Conservation (phyloP, 2,329 filamentous ascomycete genomes). For the Apiospora saccharicola region DNA sequence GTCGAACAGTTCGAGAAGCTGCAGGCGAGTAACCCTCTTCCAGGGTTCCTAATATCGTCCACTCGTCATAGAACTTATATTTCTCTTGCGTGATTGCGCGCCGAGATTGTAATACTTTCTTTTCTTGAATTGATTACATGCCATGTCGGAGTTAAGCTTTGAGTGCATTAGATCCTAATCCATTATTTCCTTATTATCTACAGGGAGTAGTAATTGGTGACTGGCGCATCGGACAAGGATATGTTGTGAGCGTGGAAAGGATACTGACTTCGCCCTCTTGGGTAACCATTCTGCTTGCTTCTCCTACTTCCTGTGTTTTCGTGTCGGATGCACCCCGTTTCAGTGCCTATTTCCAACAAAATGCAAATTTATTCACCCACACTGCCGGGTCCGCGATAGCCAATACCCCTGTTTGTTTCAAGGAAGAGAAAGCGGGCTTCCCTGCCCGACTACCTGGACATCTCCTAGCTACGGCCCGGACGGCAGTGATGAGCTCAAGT, state of each 20-base stretch:
- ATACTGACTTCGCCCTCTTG: not conserved
- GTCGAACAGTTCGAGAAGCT: not conserved
- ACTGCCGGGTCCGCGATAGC: not conserved
- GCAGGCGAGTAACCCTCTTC: no score
- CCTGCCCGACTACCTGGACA: not conserved
- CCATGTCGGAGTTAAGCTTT: not conserved
- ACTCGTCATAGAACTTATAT: not conserved
- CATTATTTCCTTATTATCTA: not conserved
- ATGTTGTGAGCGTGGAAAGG: not conserved
- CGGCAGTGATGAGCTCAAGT: not conserved
- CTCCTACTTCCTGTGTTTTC: not conserved
- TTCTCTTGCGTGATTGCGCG: not conserved
- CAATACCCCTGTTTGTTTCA: not conserved
- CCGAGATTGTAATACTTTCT: no score
- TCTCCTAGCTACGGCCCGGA: not conserved
- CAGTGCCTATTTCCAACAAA: not conserved
- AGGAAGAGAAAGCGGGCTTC: not conserved
- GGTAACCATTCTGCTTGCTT: not conserved
- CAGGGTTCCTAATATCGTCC: not conserved
- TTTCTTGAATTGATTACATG: not conserved
- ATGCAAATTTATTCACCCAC: not conserved
- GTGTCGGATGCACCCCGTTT: not conserved
- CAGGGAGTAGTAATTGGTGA: no score
- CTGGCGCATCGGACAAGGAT: no score
- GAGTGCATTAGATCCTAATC: not conserved